phyloP scores from a whole-genome alignment of 306 rosid genomes.

The Rubus idaeus region DNA sequence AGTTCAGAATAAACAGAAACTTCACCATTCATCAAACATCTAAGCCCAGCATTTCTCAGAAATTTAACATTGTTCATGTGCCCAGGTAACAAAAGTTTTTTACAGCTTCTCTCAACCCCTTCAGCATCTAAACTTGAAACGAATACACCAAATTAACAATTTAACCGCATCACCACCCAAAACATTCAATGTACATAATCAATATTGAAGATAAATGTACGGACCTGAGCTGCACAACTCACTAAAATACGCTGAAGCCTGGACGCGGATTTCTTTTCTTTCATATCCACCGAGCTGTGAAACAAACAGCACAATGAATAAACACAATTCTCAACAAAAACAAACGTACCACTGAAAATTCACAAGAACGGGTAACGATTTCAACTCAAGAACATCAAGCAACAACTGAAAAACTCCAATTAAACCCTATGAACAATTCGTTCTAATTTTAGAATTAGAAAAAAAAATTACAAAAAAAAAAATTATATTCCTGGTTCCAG shows the following conservation, averaged over 20 bases:
- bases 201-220: neutral
- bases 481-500: neutral
- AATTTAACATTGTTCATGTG: neutral
- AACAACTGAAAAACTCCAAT: neutral
- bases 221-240: slow-evolving; percentile 84
- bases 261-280: slow-evolving; percentile 68
- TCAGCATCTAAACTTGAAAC: neutral
- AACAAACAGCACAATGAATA: neutral
- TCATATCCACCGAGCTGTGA: slow-evolving; percentile 56
- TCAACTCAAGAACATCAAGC: neutral
- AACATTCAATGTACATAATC: neutral
- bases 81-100: neutral
- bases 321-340: neutral
- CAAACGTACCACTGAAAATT: neutral
- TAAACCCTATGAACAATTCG: neutral
- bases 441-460: neutral
- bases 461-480: neutral
- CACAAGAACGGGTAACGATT: neutral
- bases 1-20: neutral
- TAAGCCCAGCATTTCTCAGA: neutral
- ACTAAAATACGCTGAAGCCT: slow-evolving; percentile 69
- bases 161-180: neutral
- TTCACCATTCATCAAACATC: neutral
- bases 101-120: neutral
- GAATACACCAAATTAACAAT: neutral